Percentiles rank a stretch among this genome's conserved stretches.
phyloP scores from a whole-genome alignment of 306 rosid genomes.

The Corylus americana region DNA sequence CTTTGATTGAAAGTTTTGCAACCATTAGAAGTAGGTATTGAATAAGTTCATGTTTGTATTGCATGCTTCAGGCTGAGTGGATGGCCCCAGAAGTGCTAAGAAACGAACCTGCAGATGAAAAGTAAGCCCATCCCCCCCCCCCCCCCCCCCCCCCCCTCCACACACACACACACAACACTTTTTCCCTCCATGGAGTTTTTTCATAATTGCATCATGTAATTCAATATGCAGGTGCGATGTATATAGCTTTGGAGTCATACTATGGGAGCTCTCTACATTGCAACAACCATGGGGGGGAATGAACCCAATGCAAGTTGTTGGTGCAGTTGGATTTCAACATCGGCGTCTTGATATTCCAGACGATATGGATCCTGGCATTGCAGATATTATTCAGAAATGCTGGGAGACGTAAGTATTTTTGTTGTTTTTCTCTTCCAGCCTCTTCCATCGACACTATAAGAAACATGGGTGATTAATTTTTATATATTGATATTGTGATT shows the following conservation, averaged over 20 bases:
- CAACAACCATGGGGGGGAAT: constrained; percentile 99
- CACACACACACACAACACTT: too few relatives aligned
- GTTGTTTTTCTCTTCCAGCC: constrained; percentile 4
- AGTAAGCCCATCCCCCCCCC: constrained; percentile 49
- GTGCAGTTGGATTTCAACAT: constrained; percentile 99
- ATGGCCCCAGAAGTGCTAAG: constrained; percentile 99
- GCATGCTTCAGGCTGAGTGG: constrained; percentile 92
- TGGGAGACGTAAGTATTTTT: constrained; percentile 89
- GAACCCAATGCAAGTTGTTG: constrained; percentile 99
- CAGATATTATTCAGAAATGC: constrained; percentile 74
- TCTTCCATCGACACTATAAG: background rate
- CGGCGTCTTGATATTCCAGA: constrained; percentile 99
- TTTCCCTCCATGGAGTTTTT: background rate
- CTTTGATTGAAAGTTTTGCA: constrained; percentile 5
- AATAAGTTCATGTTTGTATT: constrained; percentile 31
- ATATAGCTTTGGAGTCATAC: constrained; percentile 90
- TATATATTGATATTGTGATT: background rate
- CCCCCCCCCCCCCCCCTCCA: too few relatives aligned
- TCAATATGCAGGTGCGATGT: constrained; percentile 74
- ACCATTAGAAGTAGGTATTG: constrained; percentile 18
- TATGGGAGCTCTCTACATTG: constrained; percentile 94
- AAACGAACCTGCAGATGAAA: constrained; percentile 95
- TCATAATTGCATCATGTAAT: constrained; percentile 23
- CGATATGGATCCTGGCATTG: constrained; percentile 68
- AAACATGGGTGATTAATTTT: background rate